Evolutionary conservation across 805 yeast species (phyloP), one percentile per base, ranked within the genome.

Genomic region (Sungouiella blattae): DNA sequence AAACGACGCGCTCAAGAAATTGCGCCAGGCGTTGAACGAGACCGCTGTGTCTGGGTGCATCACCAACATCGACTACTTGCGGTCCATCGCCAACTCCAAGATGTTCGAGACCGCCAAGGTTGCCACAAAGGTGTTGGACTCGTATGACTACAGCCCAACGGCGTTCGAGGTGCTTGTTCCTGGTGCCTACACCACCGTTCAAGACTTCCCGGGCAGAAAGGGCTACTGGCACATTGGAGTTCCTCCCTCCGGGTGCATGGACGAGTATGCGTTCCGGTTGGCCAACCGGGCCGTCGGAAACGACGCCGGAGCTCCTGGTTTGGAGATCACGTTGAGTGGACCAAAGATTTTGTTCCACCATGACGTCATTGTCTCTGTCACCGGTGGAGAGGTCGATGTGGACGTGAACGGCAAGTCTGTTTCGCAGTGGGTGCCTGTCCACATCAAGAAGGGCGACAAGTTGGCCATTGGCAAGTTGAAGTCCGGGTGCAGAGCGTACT

Each of bases 211-310:
- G 12, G 95, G 95, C 34, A 81, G 98, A 68, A 70, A 71, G 36
- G 83, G 87, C n/a, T 71, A 71, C 58, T 85, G 94, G 94, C 79
- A 84, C 55, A 75, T 84, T 49, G 98, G 98, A 58, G 98, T 91
- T 37, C 98, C 98, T 17, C 98, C 98, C 6, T 87, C 96, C 26
- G 98, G 98, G 30, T 96, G 98, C 40, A 93, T 91, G 98, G 98
- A 91, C 63, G 77, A 80, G 41, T 89, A 81, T 52, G 80, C 97
- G 4, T 89, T 89, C 69, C 74, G 96, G 52, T 59, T 87, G 43
- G 96, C 96, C 14, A 91, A 91, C 68, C 70, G 84, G 55, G 78
- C 87, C 52, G 98, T 91, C 29, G 98, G 97, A 41, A 93, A 91
- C 62, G 76, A 81, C 47, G 64, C 70, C 44, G 67, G 73, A 29